Evolutionary conservation across 139 green algal species (phyloP).

Genomic region (Tetratostichococcus sp.): DNA sequence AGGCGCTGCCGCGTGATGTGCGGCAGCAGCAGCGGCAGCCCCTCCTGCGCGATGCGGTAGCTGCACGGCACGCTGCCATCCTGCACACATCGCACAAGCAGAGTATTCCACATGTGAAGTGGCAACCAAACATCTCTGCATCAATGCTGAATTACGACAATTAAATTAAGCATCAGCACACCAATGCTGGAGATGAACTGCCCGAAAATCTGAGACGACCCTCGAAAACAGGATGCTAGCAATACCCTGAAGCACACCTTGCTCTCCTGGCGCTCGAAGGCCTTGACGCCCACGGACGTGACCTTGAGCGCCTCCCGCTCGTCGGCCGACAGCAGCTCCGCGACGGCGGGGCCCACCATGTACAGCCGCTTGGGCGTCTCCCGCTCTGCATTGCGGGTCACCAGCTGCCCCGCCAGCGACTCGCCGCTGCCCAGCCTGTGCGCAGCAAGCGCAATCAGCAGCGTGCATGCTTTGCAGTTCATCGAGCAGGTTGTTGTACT

Average conservation of each 20-base stretch:
- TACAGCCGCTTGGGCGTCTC: slow-evolving; percentile 63
- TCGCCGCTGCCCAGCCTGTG: background rate
- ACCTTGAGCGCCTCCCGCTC: slow-evolving; percentile 69
- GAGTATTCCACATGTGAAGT: too few relatives aligned
- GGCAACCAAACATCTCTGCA: too few relatives aligned
- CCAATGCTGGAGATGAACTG: too few relatives aligned
- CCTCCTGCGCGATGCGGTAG: slow-evolving; percentile 89
- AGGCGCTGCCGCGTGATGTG: slow-evolving; percentile 70
- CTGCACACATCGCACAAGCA: slow-evolving; percentile 13
- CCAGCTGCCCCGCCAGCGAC: background rate
- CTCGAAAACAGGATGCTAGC: too few relatives aligned
- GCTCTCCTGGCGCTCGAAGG: slow-evolving; percentile 84
- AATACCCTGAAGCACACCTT: too few relatives aligned
- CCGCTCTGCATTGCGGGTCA: background rate
- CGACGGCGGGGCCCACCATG: slow-evolving; percentile 43
- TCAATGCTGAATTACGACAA: too few relatives aligned
- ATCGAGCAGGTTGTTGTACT: too few relatives aligned
- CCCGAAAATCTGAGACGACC: too few relatives aligned
- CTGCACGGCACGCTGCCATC: slow-evolving; percentile 48
- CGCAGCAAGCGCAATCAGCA: too few relatives aligned
- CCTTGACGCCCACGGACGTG: slow-evolving; percentile 75
- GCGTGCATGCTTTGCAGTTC: too few relatives aligned
- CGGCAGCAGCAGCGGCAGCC: slow-evolving; percentile 74
- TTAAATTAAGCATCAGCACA: too few relatives aligned
- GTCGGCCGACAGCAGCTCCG: slow-evolving; percentile 68